Base-by-base conservation (phyloP, 2,329 filamentous ascomycete species). In the Aspergillus alliaceus region DNA sequence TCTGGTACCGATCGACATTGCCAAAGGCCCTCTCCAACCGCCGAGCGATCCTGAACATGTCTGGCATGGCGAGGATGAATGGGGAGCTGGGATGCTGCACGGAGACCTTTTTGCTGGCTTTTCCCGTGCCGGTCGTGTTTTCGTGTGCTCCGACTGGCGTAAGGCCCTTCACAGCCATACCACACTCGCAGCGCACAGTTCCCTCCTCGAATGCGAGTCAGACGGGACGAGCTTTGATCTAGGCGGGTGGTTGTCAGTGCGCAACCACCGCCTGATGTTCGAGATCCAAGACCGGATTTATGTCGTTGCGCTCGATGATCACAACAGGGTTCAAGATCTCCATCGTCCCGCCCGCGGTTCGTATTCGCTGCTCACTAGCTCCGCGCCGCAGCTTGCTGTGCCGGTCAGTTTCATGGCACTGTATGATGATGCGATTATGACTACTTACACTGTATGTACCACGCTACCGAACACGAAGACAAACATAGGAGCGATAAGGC, bases 341-440 rank as follows among this genome's bases (percentile, higher is more conserved):
- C 54, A 66, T 14, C 31, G 57, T 47, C 60, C 66, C 25, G 22
- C 62, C 4, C 66, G 63, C 31, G 64, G 65, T n/a, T 72, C 70
- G 2, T 73, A 69, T 53, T 66, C 70, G n/a, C 53, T 74, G 51
- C 58, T 70, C 3, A 76, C 75, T 1, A 73, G 72, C 56, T 72
- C 73, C 5, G 67, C 71, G 6, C 68, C 71, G 1, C 73, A 73
- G 58, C 66, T 78, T n/a, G 65, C 72, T 0, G 73, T 77, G 0
- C 78, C 79, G 0, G 74, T 80, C 25, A 78, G 75, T 57, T 80
- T 78, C 64, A 80, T 81, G 79, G 72, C 67, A 0, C 53, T 80
- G 8, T 80, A 72, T 51, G 77, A 80, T 50, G 79, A 81, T 64
- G 77, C 76, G 35, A 74, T 81, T 51, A 78, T 80, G 74, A 72